Evolutionary conservation across 306 rosid species (phyloP), one percentile per base, ranked within the genome.

Genomic region (Rosa persica): DNA sequence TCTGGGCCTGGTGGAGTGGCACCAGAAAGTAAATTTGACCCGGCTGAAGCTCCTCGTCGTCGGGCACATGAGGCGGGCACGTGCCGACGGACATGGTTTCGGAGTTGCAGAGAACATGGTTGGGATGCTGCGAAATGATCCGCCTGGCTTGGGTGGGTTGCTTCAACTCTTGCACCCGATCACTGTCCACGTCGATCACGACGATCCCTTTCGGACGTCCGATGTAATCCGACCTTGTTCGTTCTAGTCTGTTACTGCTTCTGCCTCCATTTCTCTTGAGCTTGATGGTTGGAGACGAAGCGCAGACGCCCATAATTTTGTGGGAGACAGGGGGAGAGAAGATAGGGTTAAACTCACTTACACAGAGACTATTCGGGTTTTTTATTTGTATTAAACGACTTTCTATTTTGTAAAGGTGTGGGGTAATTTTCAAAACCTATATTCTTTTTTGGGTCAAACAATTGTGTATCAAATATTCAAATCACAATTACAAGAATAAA

Each of bases 1-100:
- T 51, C 5, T 76, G 44, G 30, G 96, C 88, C 17, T 55, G 66
- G 43, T 87, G 83, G 49, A 72, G 79, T 2, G 97, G 93, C 48
- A 92, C 34, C 6, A 92, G 83, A 77, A 94, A 89, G 85, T 94
- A 94, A 72, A 94, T 90, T 84, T 90, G 86, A 4, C 96, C 93
- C 0, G 86, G 84, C 9, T 82, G 82, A 42, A 90, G 91, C 49
- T 81, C 82, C 48, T 92, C 94, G 0, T 88, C 90, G 8, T 82
- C 90, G 17, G 92, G 64, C 30, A 90, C 78, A 5, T 79, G 85
- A 46, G 94, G 85, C 72, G 85, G 61, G 70, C 88, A 79, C 81
- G 77, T 76, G 61, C 97, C 98, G 6, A 94, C 73, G 17, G 74
- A 70, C 85, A 94, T 78, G 52, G 90, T 77, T 74, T 92, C 97